Conservation (phyloP, 2,329 filamentous ascomycete species). For the Aspergillus sp. region DNA sequence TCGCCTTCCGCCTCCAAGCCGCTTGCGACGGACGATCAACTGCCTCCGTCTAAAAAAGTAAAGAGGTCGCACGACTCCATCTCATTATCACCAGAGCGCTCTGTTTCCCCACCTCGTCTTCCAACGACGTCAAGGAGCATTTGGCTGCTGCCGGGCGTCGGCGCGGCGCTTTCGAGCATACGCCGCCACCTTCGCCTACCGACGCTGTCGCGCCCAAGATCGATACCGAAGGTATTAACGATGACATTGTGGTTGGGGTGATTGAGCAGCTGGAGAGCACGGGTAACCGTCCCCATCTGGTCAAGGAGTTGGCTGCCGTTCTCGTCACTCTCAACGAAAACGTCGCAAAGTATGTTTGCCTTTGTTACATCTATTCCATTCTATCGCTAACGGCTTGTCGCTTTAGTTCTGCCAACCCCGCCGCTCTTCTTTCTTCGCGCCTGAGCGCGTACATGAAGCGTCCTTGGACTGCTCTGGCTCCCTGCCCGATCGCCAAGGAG, state of each 20-base stretch:
- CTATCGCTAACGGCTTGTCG: slow-evolving; percentile 8
- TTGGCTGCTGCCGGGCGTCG: slow-evolving; percentile 23
- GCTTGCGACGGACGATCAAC: slow-evolving; percentile 51
- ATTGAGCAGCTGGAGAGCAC: slow-evolving; percentile 85
- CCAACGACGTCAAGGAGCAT: slow-evolving; percentile 23
- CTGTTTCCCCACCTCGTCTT: slow-evolving; percentile 21
- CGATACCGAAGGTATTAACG: slow-evolving; percentile 79
- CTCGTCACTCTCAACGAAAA: slow-evolving; percentile 71
- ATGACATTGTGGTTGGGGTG: slow-evolving; percentile 90
- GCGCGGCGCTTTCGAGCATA: slow-evolving; percentile 60
- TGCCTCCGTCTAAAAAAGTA: slow-evolving; percentile 59
- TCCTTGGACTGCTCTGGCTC: slow-evolving; percentile 69
- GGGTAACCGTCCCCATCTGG: slow-evolving; percentile 85
- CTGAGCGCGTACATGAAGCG: slow-evolving; percentile 87
- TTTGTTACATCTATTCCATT: slow-evolving; percentile 3
- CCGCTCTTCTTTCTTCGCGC: slow-evolving; percentile 90
- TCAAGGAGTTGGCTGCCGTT: slow-evolving; percentile 84
- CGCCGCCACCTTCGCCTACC: slow-evolving; percentile 72
- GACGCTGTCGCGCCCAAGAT: slow-evolving; percentile 52
- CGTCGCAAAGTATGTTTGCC: slow-evolving; percentile 77
- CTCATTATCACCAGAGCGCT: slow-evolving; percentile 36
- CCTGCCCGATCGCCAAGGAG: slow-evolving; percentile 88
- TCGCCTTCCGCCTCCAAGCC: slow-evolving; percentile 60
- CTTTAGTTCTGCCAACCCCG: slow-evolving; percentile 84
- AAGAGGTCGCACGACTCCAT: slow-evolving; percentile 68